Base-by-base conservation (phyloP, 2,329 filamentous ascomycete genomes). In the Botrytis aclada region DNA sequence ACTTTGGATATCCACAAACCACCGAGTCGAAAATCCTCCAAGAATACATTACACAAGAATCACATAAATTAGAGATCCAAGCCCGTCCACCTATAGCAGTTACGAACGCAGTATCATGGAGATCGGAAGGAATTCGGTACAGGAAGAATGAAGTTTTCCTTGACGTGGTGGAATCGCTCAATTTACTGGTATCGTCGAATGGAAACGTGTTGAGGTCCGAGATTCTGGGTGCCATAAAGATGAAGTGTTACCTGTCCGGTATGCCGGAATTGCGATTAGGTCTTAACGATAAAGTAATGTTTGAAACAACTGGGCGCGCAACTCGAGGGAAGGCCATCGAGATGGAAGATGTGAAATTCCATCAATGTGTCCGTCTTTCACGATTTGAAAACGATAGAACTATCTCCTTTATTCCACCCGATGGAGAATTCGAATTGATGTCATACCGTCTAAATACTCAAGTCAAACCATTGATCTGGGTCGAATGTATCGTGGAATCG, bases 331-430 rank as follows among this genome's bases (percentile, higher is more conserved):
- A 99, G 84, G 93, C 96, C 16, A 96, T 99, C 76, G 96, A 99
- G 84, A 99, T 99, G 96, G 96, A 99, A 81, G 96, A 99, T 79
- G 96, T 99, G 83, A 99, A 99, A 81, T 99, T 99, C 83, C 96
- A 99, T 84, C 96, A 99, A 83, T 99, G 96, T 81, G 96, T 99
- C 76, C 90, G 96, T 75, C 87, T 99, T 76, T 97, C 94, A 65
- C 90, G 96, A 77, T 99, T 99, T 84, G 96, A 99, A 83, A 99
- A 98, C 83, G 96, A 99, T 85, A 88, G 96, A 74, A 99, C 96
- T 54, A 99, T 99, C 84, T 97, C 94, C 81, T 99, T 99, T 83
- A 98, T 99, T 78, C 96, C 96, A 1, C 96, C 96, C 18, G 96
- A 99, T 81, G 96, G 96, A 81, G 96, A 99, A 82, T 99, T 99